Evolutionary conservation across 805 yeast species (phyloP).

Genomic region (Candida qinlingensis): DNA sequence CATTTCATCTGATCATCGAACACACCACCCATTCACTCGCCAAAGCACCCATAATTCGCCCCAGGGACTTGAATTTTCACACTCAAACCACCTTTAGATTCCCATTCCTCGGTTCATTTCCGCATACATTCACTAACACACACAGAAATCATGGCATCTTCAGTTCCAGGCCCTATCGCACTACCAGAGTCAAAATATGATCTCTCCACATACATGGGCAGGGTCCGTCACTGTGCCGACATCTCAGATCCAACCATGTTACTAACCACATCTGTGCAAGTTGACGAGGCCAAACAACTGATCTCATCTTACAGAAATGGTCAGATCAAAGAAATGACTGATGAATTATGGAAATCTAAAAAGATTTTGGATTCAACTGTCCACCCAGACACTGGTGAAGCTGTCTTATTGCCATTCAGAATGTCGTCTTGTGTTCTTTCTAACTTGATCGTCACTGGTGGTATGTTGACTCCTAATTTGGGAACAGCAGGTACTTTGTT

Average conservation of each 20-base stretch:
- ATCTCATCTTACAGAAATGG: conserved; percentile 75
- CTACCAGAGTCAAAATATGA: conserved; percentile 81
- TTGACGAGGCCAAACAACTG: conserved; percentile 57
- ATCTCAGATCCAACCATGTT: conserved; percentile 91
- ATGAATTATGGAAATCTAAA: conserved; percentile 86
- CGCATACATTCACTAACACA: not conserved
- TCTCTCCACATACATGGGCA: conserved; percentile 80
- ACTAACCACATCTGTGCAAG: conserved; percentile 59
- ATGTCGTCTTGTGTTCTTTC: conserved; percentile 96
- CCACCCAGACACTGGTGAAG: conserved; percentile 96
- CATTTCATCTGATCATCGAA: no score
- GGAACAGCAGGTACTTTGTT: conserved; percentile 88
- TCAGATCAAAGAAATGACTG: conserved; percentile 55
- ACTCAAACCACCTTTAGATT: conserved; percentile 3
- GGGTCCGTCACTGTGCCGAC: conserved; percentile 91
- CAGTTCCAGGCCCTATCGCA: conserved; percentile 75
- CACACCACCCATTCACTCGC: no score
- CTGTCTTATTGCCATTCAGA: conserved; percentile 88
- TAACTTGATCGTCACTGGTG: conserved; percentile 90
- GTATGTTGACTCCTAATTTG: conserved; percentile 94
- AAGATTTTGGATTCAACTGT: conserved; percentile 82
- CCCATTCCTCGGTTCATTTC: not conserved
- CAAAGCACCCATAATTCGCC: not conserved
- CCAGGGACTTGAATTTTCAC: not conserved
- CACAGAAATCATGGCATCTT: conserved; percentile 66